These are phyloP conservation scores for Colletotrichum liaoningense DNA, from an alignment of 2,329 filamentous ascomycete species.

Conservation along the genomic window DNA sequence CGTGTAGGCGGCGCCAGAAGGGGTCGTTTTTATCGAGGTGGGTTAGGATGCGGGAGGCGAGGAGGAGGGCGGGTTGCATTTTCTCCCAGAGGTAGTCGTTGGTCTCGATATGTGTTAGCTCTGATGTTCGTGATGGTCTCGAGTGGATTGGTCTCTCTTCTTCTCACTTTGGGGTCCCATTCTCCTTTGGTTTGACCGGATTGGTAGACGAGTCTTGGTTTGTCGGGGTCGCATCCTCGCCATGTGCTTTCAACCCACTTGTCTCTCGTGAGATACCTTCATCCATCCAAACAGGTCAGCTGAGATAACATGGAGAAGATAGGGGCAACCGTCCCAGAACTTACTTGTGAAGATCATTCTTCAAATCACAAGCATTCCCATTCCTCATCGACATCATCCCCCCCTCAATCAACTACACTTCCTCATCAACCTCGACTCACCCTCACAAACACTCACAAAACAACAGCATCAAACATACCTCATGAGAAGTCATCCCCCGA, in stretches of 20 bases:
- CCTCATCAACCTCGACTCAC: too few species aligned
- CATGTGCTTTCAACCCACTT: slow-evolving; percentile 19
- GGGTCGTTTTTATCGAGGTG: slow-evolving; percentile 31
- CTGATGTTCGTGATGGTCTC: too few species aligned
- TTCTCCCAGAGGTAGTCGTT: slow-evolving; percentile 43
- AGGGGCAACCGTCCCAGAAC: not conserved
- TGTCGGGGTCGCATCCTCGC: not conserved
- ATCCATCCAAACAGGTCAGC: not conserved
- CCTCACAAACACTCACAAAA: too few species aligned
- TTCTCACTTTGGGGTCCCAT: slow-evolving; percentile 39
- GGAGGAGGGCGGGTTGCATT: slow-evolving; percentile 43
- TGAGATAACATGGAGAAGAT: not conserved
- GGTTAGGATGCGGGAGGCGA: slow-evolving; percentile 40
- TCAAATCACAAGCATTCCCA: slow-evolving; percentile 19
- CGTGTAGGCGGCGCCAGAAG: slow-evolving; percentile 38
- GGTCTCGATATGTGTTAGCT: slow-evolving; percentile 33
- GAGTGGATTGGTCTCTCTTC: too few species aligned
- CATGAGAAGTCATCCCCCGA: slow-evolving; percentile 45
- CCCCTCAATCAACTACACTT: slow-evolving; percentile 38
- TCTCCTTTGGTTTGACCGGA: slow-evolving; percentile 39
- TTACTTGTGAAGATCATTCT: slow-evolving; percentile 40
- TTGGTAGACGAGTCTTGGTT: slow-evolving; percentile 37
- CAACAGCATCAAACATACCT: slow-evolving; percentile 34
- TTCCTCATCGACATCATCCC: slow-evolving; percentile 40
- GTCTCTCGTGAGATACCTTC: slow-evolving; percentile 13